Evolutionary conservation across 2,329 filamentous ascomycete genomes (phyloP).

Genomic region (Xylariaceae sp.): DNA sequence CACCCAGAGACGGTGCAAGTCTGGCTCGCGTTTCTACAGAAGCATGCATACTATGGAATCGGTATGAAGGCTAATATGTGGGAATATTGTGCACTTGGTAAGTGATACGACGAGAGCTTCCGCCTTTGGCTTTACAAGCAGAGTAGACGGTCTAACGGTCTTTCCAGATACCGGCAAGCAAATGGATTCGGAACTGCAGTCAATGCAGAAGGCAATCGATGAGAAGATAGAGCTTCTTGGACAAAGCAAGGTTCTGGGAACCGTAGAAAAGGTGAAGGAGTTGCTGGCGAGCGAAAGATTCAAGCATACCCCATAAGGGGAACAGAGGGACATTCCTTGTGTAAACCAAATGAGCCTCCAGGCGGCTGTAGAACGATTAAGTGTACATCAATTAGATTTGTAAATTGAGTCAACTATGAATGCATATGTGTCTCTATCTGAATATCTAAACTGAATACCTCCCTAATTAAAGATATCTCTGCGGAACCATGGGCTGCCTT

Average conservation of each 20-base stretch:
- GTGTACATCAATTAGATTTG: conserved; percentile 28
- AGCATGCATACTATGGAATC: conserved; percentile 93
- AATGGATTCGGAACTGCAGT: conserved; percentile 49
- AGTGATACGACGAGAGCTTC: conserved; percentile 29
- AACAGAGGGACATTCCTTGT: conserved; percentile 8
- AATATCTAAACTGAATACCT: not conserved
- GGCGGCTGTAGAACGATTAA: conserved; percentile 28
- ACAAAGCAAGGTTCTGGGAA: conserved; percentile 57
- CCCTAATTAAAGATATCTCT: not conserved
- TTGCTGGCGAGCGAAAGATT: conserved; percentile 61
- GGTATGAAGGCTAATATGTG: conserved; percentile 99
- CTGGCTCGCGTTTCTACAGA: conserved; percentile 91
- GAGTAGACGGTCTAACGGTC: conserved; percentile 19
- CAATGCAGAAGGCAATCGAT: conserved; percentile 51
- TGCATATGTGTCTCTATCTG: not conserved
- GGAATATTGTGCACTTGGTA: conserved; percentile 80
- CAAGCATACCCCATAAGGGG: conserved; percentile 43
- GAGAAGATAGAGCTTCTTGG: conserved; percentile 64
- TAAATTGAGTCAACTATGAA: not conserved
- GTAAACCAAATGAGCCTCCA: conserved; percentile 24
- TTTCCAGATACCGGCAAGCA: conserved; percentile 56
- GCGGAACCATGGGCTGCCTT: not conserved
- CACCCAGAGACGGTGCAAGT: conserved; percentile 86
- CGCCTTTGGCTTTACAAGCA: not conserved
- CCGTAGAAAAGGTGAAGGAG: conserved; percentile 63